phyloP scores from a whole-genome alignment of 495 filamentous ascomycete species.

The Xylaria castorea region DNA sequence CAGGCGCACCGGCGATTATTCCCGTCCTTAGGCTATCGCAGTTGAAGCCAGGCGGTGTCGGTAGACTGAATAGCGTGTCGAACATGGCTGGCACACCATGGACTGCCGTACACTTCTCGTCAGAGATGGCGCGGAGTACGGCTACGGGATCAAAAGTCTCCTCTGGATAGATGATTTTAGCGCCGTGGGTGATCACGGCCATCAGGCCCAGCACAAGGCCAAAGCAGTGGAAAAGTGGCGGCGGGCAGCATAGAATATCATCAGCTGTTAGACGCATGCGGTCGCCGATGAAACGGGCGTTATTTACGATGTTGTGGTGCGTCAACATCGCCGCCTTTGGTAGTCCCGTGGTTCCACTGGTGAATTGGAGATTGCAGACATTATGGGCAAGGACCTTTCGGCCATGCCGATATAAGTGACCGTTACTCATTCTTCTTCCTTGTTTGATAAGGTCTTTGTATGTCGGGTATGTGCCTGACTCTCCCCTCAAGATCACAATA shows the following conservation, averaged over 20 bases:
- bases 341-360: constrained; percentile 72
- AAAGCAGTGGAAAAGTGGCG: constrained; percentile 78
- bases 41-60: constrained; percentile 55
- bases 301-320: constrained; percentile 75
- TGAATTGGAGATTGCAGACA: constrained; percentile 75
- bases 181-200: constrained; percentile 69
- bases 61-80: constrained; percentile 64
- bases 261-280: constrained; percentile 67
- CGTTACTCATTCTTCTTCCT: constrained; percentile 44
- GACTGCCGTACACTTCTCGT: constrained; percentile 71
- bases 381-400: constrained; percentile 62
- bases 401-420: constrained; percentile 43
- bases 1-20: constrained; percentile 72
- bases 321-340: constrained; percentile 80
- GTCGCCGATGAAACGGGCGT: constrained; percentile 71
- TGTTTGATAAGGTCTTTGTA: constrained; percentile 59
- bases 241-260: constrained; percentile 73
- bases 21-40: constrained; percentile 67
- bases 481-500: constrained; percentile 62
- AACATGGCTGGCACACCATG: constrained; percentile 81
- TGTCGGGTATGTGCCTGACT: constrained; percentile 55
- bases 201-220: constrained; percentile 74
- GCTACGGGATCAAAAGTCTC: constrained; percentile 68
- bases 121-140: constrained; percentile 63
- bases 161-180: constrained; percentile 69